Evolutionary conservation across 1,284 basidiomycete genomes (phyloP), one percentile per base, ranked within the genome.

Genomic region (Albatrellus sp.): DNA sequence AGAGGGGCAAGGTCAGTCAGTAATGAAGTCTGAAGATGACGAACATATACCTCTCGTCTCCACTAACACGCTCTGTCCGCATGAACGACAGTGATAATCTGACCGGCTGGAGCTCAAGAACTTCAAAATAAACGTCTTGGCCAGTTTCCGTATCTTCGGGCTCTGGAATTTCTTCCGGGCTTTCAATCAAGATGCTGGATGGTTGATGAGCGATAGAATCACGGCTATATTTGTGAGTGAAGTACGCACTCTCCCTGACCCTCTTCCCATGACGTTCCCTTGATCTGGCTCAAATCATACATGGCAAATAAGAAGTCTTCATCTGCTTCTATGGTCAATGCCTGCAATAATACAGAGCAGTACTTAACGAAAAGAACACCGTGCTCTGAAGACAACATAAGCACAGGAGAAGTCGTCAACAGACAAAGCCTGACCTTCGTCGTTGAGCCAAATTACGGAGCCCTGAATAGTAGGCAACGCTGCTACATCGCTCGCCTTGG

Each of bases 361-460:
- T 98, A 98, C 66, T 98, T 98, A 66, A 99, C 74, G 61, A 97
- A 98, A 34, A 88, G 67, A 13, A 98, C 96, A 14, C 96, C 96
- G 54, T 98, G 96, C 24, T 86, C 91, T 93, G 41, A 37, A 14
- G 8, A n/a, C 20, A 5, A 14, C 5, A 5, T 43, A 12, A 52
- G 5, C 47, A 42, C 32, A 39, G 35, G 45, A 31, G 34, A 6
- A 8, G 11, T 2, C 38, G 30, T n/a, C 17, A 24, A 42, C 6
- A 4, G 9, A 20, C 17, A 30, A 35, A 32, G 24, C 50, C 68
- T 55, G 49, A 90, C 92, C 86, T 69, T 90, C 78, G 57, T 98
- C 96, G 58, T 97, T 98, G 48, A 98, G 68, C 64, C 93, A 80
- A 46, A 93, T 83, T 2, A 93, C 69, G 3, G 90, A 90, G 0